Base-by-base conservation (phyloP, 306 rosid genomes). In the Quercus mongolica region DNA sequence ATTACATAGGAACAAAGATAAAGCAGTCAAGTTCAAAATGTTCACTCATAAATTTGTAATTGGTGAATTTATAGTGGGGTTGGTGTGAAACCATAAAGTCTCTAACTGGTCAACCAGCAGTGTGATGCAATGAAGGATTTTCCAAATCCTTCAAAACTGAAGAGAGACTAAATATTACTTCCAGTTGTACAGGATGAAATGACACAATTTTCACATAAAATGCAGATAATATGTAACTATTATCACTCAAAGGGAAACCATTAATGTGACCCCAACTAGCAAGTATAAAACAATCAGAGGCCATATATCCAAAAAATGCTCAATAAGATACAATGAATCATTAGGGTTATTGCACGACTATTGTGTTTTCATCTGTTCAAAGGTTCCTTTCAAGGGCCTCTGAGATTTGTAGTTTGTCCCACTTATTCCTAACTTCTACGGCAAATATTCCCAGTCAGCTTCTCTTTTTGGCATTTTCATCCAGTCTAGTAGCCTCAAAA, bases 351-450 rank as follows among this genome's bases (percentile, higher is more conserved):
- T 57, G 61, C 67, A 74, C 4, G 14, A 79, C 62, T 41, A 67
- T 68, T 55, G 14, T 44, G 49, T 56, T 73, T 68, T 74, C 69
- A 11, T 14, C 41, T 28, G 23, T 74, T 75, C 71, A 70, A 70
- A 81, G 71, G 28, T 71, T 76, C 83, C 63, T 57, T 73, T 77
- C 64, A 52, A 23, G 51, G 72, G 61, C 81, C 79, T 70, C 73
- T 55, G 11, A 73, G 71, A 85, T 83, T 88, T 83, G 86, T 69
- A 64, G 58, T 77, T 79, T 84, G 79, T 71, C 76, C 73, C 6
- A 73, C 78, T 55, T 57, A 44, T 20, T 82, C 5, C 72, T 73
- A 79, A 80, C 89, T 86, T 88, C 80, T 65, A 71, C 38, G 44
- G 78, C 82, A 86, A 80, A 83, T 52, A 81, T 81, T 76, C 85